Evolutionary conservation across 805 yeast genomes (phyloP), one percentile per base, ranked within the genome.

Genomic region (Suhomyces pyralidae): DNA sequence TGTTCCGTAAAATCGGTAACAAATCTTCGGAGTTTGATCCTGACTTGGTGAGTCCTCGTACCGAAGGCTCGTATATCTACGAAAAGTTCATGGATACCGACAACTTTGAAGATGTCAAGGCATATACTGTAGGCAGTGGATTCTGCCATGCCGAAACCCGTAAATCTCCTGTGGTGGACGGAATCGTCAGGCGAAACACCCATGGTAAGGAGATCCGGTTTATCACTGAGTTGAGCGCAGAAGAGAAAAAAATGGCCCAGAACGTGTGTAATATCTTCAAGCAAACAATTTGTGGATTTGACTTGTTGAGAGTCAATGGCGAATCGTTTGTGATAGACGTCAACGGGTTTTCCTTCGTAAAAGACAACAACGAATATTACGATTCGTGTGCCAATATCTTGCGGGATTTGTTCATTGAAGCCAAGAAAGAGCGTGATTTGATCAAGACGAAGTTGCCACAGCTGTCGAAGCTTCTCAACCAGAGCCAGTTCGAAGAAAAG

Each of bases 131-230:
- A 3, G 98, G 99, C 1, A 83, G 86, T 2, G 75, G 75, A 17
- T 94, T 81, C 64, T 94, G 99, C 67, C 99, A 94, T 69, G 99
- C 99, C 0, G 99, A 94, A 66, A 94, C 99, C 1, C 81, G 99
- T 64, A 94, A 94, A 68, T 90, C 97, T 0, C 99, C 99, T 0
- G 99, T 94, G 3, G 99, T 94, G n/a, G 99, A 94, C 72, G 99
- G 99, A 46, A 89, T 94, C 53, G 99, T 94, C 24, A 81, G 97
- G 64, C 82, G 99, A 68, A 94, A 94, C 66, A 92, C 98, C 1
- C 96, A 92, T 63, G 99, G 99, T 46, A 94, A 94, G 68, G 99
- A 94, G 71, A 86, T 94, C 45, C 80, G 99, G 57, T 94, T 88
- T 64, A 80, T 94, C 34, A 93, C 99, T 0, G 84, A 86, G 58